Conservation (phyloP, 2,329 filamentous ascomycete genomes). For the Samsoniella hepiali region DNA sequence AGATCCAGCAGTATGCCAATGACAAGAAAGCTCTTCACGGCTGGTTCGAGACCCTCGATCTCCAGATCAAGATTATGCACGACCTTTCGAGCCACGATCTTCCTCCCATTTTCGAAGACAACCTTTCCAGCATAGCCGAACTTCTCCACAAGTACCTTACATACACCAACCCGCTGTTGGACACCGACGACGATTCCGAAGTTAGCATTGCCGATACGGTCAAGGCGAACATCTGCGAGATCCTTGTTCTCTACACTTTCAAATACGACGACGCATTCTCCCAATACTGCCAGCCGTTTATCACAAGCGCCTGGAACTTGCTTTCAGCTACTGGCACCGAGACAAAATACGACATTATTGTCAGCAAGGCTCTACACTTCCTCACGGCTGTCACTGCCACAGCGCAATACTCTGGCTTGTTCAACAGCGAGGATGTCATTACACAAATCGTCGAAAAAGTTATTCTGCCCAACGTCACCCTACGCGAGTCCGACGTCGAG, state of each 20-base stretch:
- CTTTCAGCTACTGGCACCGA: slow-evolving; percentile 82
- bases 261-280: slow-evolving; percentile 97
- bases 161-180: slow-evolving; percentile 79
- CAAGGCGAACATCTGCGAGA: slow-evolving; percentile 91
- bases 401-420: slow-evolving; percentile 72
- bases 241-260: slow-evolving; percentile 81
- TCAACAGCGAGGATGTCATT: slow-evolving; percentile 77
- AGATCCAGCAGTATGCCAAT: slow-evolving; percentile 70
- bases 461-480: slow-evolving; percentile 84
- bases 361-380: slow-evolving; percentile 93
- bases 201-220: slow-evolving; percentile 79
- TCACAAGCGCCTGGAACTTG: slow-evolving; percentile 85
- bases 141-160: slow-evolving; percentile 90
- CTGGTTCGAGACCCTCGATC: slow-evolving; percentile 80
- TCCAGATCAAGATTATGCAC: slow-evolving; percentile 89
- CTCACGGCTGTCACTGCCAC: slow-evolving; percentile 83
- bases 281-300: slow-evolving; percentile 74
- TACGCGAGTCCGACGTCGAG: slow-evolving; percentile 91
- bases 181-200: slow-evolving; percentile 86
- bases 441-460: slow-evolving; percentile 93
- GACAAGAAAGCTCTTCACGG: slow-evolving; percentile 72
- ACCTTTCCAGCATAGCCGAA: slow-evolving; percentile 70
- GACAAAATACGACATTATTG: slow-evolving; percentile 89
- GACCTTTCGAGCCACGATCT: slow-evolving; percentile 98
- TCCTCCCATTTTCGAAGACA: slow-evolving; percentile 89